A percentile compares a stretch with the other conserved stretches of the same genome.
phyloP scores from a whole-genome alignment of 1,284 basidiomycete species.

The Ustilago nuda region DNA sequence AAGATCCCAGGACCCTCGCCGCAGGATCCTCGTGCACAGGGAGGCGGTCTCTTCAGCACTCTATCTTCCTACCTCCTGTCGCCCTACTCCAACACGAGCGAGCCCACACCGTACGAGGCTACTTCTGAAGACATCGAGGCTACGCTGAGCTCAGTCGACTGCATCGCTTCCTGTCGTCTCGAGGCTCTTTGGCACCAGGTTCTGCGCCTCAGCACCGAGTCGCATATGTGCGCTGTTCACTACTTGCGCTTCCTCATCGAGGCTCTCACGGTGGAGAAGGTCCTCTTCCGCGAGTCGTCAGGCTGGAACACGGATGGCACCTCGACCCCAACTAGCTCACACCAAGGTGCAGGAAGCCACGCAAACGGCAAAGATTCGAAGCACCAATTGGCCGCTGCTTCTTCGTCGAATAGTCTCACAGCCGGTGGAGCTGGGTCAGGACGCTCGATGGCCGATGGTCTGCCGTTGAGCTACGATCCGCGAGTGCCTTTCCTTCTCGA shows the following conservation, averaged over 20 bases:
- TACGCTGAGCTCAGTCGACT: slow-evolving; percentile 93
- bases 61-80: slow-evolving; percentile 97
- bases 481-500: slow-evolving; percentile 93
- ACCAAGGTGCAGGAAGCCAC: slow-evolving; percentile 1
- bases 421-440: slow-evolving; percentile 18
- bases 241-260: slow-evolving; percentile 91
- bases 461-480: slow-evolving; percentile 85
- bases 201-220: slow-evolving; percentile 75
- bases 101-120: slow-evolving; percentile 75
- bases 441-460: slow-evolving; percentile 44
- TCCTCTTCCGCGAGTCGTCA: slow-evolving; percentile 39
- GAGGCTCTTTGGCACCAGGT: slow-evolving; percentile 95
- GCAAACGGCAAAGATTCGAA: slow-evolving; percentile 45
- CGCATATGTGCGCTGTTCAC: slow-evolving; percentile 83
- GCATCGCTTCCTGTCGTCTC: slow-evolving; percentile 89
- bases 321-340: slow-evolving; percentile 55
- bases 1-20: slow-evolving; percentile 85
- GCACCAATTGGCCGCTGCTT: slow-evolving; percentile 59
- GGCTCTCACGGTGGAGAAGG: slow-evolving; percentile 80
- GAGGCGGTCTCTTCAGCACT: slow-evolving; percentile 90
- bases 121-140: slow-evolving; percentile 91
- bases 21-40: slow-evolving; percentile 78
- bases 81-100: slow-evolving; percentile 82
- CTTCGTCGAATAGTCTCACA: slow-evolving; percentile 25
- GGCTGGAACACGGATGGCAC: slow-evolving; percentile 54